Percentiles rank a stretch among this genome's conserved stretches.
phyloP scores from a whole-genome alignment of 441 rosid species.

The Raphanus hybrid region DNA sequence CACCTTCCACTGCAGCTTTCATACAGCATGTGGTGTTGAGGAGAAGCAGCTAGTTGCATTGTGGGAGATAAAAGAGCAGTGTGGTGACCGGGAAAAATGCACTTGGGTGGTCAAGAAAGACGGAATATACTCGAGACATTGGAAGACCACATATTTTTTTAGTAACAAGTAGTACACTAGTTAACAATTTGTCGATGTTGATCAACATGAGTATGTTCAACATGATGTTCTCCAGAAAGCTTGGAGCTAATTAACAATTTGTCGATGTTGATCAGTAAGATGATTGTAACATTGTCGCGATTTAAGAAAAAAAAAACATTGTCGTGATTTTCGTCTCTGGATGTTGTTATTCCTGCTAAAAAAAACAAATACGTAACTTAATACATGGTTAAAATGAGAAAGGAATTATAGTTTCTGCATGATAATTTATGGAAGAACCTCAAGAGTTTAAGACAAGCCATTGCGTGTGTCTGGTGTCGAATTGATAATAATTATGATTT shows the following conservation, averaged over 20 bases:
- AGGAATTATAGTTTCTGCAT: too few species aligned
- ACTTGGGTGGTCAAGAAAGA: conserved; percentile 44
- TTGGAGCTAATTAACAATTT: conserved; percentile 33
- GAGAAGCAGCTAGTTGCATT: conserved; percentile 33
- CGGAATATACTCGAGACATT: conserved; percentile 38
- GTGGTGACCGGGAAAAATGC: conserved; percentile 40
- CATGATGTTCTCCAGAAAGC: conserved; percentile 31
- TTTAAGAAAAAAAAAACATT: background rate
- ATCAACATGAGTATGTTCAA: conserved; percentile 18
- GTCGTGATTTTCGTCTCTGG: conserved; percentile 17
- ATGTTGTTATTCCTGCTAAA: conserved; percentile 33
- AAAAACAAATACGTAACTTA: conserved; percentile 20
- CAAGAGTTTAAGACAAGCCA: too few species aligned
- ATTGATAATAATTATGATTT: too few species aligned
- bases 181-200: conserved; percentile 35
- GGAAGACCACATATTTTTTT: conserved; percentile 33
- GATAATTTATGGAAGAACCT: too few species aligned
- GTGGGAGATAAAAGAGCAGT: conserved; percentile 29
- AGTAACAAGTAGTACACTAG: conserved; percentile 39
- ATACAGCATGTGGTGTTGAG: background rate
- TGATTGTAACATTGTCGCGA: background rate
- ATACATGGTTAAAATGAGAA: conserved; percentile 9
- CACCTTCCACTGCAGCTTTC: too few species aligned
- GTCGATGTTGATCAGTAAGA: conserved; percentile 1
- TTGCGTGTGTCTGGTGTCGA: too few species aligned